phyloP scores from a whole-genome alignment of 805 yeast species.

The Myxozyma neglecta region DNA sequence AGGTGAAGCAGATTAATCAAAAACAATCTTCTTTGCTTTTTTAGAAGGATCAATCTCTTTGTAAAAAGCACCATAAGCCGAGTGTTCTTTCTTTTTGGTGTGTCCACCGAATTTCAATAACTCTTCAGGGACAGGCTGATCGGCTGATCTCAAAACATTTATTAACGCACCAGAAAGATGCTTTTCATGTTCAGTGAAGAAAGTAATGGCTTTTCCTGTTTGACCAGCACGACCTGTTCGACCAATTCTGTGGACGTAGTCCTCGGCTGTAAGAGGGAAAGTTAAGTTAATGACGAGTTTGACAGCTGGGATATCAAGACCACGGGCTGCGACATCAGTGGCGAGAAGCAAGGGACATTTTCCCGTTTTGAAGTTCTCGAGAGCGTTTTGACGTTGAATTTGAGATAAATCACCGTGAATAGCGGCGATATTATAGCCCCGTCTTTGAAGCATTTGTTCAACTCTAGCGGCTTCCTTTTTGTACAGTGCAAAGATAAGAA shows the following conservation, averaged over 20 bases:
- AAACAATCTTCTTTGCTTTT: slow-evolving; percentile 87
- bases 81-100: slow-evolving; percentile 95
- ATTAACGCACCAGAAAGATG: slow-evolving; percentile 92
- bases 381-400: slow-evolving; percentile 84
- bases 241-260: slow-evolving; percentile 95
- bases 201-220: slow-evolving; percentile 90
- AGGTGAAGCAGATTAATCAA: slow-evolving; percentile 45
- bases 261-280: slow-evolving; percentile 94
- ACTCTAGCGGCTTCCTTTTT: slow-evolving; percentile 95
- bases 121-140: slow-evolving; percentile 94
- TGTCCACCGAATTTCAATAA: slow-evolving; percentile 94
- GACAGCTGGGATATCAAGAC: slow-evolving; percentile 97
- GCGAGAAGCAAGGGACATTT: slow-evolving; percentile 76
- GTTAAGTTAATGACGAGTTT: slow-evolving; percentile 92
- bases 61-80: slow-evolving; percentile 97
- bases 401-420: slow-evolving; percentile 95
- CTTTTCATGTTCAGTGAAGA: slow-evolving; percentile 95
- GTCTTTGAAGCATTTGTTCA: slow-evolving; percentile 68
- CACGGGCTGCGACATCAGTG: slow-evolving; percentile 93
- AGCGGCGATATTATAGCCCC: slow-evolving; percentile 83
- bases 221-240: slow-evolving; percentile 98
- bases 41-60: slow-evolving; percentile 85
- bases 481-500: slow-evolving; percentile 88
- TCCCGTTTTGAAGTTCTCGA: slow-evolving; percentile 82
- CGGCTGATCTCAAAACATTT: slow-evolving; percentile 89